Base-by-base conservation (phyloP, 2,329 filamentous ascomycete genomes). In the Colletotrichum graminicola region DNA sequence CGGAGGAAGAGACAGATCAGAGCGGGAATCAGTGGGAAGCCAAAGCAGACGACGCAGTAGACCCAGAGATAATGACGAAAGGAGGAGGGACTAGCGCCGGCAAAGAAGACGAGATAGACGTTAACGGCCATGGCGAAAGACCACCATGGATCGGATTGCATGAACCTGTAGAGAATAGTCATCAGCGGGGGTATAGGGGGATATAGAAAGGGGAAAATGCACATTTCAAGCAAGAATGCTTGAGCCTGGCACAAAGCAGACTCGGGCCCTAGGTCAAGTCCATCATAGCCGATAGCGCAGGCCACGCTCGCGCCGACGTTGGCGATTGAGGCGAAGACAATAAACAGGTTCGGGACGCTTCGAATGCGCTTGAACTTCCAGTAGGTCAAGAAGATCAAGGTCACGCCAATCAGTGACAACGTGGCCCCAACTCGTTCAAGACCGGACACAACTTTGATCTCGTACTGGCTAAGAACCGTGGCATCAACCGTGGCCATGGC, bases 41-140 rank as follows among this genome's bases (percentile, higher is more conserved):
- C 92, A 69, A 94, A 96, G 78, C 92, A 94, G 57, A 90, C 81
- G 1, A 90, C 62, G 47, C 91, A 86, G 78, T 95, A 95, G 60
- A 90, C 85, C 86, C 91, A 93, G 76, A 91, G 88, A 78, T 92
- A 92, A 57, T 87, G 87, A n/a, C 88, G 86, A 76, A 94, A 94
- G 62, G 92, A 90, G 10, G 91, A 91, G 0, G 88, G 87, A 57
- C 84, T 88, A 59, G 86, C 84, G n/a, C 86, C 84, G 74, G 86
- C 86, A 80, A 89, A 90, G 78, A 90, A 90, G 70, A 90, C 88
- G 62, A 95, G 86, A 76, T 92, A 93, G 73, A 95, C 93, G 76
- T 95, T 96, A 77, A 92, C 85, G 3, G 93, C 92, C 93, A 96
- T 95, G 74, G 92, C 92, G 65, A 94, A 88, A 0, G 92, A 93